These are phyloP conservation scores for Corinectria fuckeliana DNA, from an alignment of 2,329 filamentous ascomycete genomes.

Conservation along the genomic window DNA sequence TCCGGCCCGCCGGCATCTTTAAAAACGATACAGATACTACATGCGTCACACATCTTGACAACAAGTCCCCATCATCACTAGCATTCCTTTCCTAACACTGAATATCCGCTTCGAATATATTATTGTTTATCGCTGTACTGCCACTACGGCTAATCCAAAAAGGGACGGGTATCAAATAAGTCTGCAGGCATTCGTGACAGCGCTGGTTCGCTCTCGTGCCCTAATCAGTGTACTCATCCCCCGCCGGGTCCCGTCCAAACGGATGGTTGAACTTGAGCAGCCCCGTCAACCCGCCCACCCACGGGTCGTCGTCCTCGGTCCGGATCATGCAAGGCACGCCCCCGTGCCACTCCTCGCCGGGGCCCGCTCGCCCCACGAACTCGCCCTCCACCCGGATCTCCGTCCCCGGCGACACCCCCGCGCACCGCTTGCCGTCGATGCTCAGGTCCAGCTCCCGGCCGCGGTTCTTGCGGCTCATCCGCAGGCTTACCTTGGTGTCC, in stretches of 20 bases:
- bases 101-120: neutral
- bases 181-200: neutral
- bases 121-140: neutral
- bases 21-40: too few species aligned
- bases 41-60: neutral
- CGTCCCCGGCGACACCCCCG: constrained; percentile 74
- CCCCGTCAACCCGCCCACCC: constrained; percentile 94
- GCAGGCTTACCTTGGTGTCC: constrained; percentile 82
- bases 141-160: too few species aligned
- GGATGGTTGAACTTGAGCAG: constrained; percentile 97
- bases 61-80: neutral
- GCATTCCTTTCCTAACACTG: neutral
- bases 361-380: constrained; percentile 62
- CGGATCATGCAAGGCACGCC: constrained; percentile 93
- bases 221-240: constrained; percentile 40
- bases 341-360: constrained; percentile 65
- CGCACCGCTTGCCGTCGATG: constrained; percentile 75
- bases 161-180: constrained; percentile 10
- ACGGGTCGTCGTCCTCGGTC: constrained; percentile 81
- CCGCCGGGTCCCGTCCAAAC: constrained; percentile 66
- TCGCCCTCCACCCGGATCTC: constrained; percentile 92
- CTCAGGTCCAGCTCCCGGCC: constrained; percentile 79
- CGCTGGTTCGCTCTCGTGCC: neutral
- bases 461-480: constrained; percentile 80
- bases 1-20: neutral